Evolutionary conservation across 371 early-diverging fungal genomes (phyloP).

Genomic region (Mucor mucedo): DNA sequence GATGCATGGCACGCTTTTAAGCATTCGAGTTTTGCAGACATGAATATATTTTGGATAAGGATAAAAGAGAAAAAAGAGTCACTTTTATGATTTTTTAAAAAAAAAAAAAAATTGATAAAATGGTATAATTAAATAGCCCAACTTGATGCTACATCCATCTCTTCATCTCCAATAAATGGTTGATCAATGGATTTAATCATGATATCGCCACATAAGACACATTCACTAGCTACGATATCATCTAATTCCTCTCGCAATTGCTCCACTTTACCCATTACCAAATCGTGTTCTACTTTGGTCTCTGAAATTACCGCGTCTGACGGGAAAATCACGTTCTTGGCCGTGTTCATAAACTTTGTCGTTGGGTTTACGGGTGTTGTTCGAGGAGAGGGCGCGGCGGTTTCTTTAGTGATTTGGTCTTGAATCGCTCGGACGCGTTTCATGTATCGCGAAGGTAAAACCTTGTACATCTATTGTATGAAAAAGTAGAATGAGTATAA

Average conservation of each 20-base stretch:
- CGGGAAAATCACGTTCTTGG: slow-evolving; percentile 39
- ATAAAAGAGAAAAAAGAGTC: no score
- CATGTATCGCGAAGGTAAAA: slow-evolving; percentile 41
- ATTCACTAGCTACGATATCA: slow-evolving; percentile 27
- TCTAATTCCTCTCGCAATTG: slow-evolving; percentile 34
- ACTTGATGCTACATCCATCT: slow-evolving; percentile 54
- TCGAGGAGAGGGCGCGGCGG: slow-evolving; percentile 14
- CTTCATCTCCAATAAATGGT: slow-evolving; percentile 69
- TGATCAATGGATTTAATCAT: slow-evolving; percentile 83
- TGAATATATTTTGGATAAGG: no score
- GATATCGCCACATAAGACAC: slow-evolving; percentile 78
- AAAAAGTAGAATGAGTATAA: no score
- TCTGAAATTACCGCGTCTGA: slow-evolving; percentile 32
- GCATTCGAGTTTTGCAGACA: no score
- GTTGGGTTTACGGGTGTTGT: slow-evolving; percentile 28
- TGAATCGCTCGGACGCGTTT: slow-evolving; percentile 57
- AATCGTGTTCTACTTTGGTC: slow-evolving; percentile 61
- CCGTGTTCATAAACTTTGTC: slow-evolving; percentile 46
- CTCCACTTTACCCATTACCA: slow-evolving; percentile 79
- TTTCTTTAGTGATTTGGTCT: slow-evolving; percentile 56
- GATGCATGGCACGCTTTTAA: no score
- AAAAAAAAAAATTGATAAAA: no score
- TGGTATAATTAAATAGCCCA: slow-evolving; percentile 56
- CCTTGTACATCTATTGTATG: slow-evolving; percentile 34
- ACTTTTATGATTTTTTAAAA: no score